A percentile compares a stretch with the other conserved stretches of the same genome.
phyloP scores from a whole-genome alignment of 2,329 filamentous ascomycete genomes.

The Colletotrichum orbiculare region DNA sequence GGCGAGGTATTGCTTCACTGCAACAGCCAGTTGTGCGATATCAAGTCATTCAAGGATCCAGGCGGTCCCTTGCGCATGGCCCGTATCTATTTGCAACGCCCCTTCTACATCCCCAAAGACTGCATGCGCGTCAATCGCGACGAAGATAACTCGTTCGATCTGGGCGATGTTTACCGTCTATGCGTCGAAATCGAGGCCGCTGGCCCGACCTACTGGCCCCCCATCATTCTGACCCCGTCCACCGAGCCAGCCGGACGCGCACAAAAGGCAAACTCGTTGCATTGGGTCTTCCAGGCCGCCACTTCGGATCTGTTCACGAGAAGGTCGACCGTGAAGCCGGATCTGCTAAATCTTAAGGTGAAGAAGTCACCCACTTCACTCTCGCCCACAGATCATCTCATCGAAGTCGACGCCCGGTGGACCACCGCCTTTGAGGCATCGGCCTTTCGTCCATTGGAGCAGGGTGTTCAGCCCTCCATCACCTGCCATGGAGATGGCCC shows the following conservation, averaged over 20 bases:
- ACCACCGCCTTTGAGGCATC: constrained; percentile 52
- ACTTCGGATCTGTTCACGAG: constrained; percentile 55
- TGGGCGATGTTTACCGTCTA: constrained; percentile 62
- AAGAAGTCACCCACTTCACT: constrained; percentile 47
- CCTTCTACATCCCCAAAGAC: constrained; percentile 64
- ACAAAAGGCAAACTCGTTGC: constrained; percentile 37
- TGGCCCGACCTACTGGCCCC: constrained; percentile 63
- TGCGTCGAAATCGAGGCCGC: constrained; percentile 64
- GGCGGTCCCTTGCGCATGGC: constrained; percentile 58
- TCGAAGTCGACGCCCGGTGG: constrained; percentile 63
- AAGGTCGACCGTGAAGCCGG: constrained; percentile 45
- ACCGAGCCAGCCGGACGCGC: constrained; percentile 23
- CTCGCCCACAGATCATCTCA: constrained; percentile 55
- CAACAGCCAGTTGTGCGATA: constrained; percentile 64
- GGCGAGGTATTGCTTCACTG: constrained; percentile 56
- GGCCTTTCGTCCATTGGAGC: constrained; percentile 46
- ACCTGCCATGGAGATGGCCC: constrained; percentile 45
- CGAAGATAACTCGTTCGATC: constrained; percentile 58
- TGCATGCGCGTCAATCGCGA: constrained; percentile 61
- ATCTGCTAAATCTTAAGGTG: constrained; percentile 46
- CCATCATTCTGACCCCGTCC: constrained; percentile 43
- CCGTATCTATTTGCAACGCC: constrained; percentile 58
- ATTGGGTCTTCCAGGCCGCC: constrained; percentile 54
- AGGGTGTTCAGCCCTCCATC: constrained; percentile 57
- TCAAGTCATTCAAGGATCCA: constrained; percentile 61